phyloP scores from a whole-genome alignment of 2,329 filamentous ascomycete genomes.

The Alternaria angustiovoidea region DNA sequence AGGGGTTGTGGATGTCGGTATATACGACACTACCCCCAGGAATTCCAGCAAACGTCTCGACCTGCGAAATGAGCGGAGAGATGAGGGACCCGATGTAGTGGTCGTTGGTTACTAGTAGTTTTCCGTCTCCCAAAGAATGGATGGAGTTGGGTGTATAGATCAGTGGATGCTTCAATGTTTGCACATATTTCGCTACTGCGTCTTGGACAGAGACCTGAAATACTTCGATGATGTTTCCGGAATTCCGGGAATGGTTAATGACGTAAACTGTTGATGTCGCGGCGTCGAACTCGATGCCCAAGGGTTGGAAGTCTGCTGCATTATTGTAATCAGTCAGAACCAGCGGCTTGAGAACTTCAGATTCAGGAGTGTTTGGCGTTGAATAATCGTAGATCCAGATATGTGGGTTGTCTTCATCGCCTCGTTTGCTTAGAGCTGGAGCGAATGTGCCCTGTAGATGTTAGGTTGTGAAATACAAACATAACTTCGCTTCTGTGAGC shows the following conservation, averaged over 20 bases:
- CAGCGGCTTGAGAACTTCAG: conserved; percentile 35
- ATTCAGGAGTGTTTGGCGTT: conserved; percentile 23
- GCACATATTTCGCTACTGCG: conserved; percentile 36
- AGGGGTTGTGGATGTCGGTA: conserved; percentile 33
- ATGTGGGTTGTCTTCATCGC: conserved; percentile 29
- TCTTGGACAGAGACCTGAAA: conserved; percentile 43
- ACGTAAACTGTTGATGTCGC: conserved; percentile 49
- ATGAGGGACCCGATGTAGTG: conserved; percentile 47
- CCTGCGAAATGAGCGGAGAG: conserved; percentile 37
- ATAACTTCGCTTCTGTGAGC: background rate
- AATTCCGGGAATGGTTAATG: conserved; percentile 49
- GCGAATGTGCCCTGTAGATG: conserved; percentile 41
- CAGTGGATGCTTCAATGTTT: conserved; percentile 43
- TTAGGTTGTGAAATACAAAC: background rate
- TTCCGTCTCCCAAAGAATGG: conserved; percentile 40
- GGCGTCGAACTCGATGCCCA: conserved; percentile 52
- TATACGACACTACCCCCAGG: conserved; percentile 51
- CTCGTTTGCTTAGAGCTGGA: conserved; percentile 14
- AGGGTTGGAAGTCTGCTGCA: conserved; percentile 51
- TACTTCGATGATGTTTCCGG: conserved; percentile 40
- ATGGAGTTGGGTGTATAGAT: conserved; percentile 53
- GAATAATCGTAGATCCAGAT: conserved; percentile 54
- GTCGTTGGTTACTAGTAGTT: conserved; percentile 55
- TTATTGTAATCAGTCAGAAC: conserved; percentile 33
- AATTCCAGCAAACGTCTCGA: conserved; percentile 52